phyloP scores from a whole-genome alignment of 169 alveolate species.

The Plasmodium malariae region DNA sequence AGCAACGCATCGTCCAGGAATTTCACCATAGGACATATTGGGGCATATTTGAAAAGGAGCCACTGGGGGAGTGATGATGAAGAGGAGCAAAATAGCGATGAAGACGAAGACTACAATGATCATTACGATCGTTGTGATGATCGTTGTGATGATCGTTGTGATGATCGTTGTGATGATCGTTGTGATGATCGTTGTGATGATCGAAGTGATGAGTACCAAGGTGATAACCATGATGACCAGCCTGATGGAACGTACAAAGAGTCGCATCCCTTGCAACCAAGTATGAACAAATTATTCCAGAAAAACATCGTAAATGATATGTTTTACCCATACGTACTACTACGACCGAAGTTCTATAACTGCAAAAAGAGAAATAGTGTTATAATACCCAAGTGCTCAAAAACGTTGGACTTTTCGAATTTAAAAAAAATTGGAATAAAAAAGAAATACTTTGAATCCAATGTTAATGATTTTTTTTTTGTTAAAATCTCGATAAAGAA shows the following conservation, averaged over 20 bases:
- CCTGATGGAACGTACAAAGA: no score
- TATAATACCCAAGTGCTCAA: slow-evolving; percentile 65
- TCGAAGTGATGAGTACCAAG: no score
- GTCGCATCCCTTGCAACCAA: not conserved
- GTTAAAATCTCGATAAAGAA: slow-evolving; percentile 27
- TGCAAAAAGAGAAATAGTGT: slow-evolving; percentile 75
- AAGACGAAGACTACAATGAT: not conserved
- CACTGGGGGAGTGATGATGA: no score
- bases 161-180: no score
- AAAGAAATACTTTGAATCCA: slow-evolving; percentile 49
- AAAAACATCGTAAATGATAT: slow-evolving; percentile 27
- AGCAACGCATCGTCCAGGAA: not conserved
- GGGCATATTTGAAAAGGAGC: not conserved
- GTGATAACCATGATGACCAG: no score
- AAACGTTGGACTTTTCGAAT: slow-evolving; percentile 4
- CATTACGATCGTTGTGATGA: no score
- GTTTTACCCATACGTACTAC: slow-evolving; percentile 40
- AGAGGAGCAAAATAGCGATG: no score
- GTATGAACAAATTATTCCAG: slow-evolving; percentile 9
- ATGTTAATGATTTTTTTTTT: slow-evolving; percentile 15
- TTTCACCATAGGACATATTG: not conserved
- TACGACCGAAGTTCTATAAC: slow-evolving; percentile 32
- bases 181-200: no score
- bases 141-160: not conserved
- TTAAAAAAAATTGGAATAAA: slow-evolving; percentile 42